phyloP scores from a whole-genome alignment of 2,329 filamentous ascomycete species.

The Sordariomycetes sp. region DNA sequence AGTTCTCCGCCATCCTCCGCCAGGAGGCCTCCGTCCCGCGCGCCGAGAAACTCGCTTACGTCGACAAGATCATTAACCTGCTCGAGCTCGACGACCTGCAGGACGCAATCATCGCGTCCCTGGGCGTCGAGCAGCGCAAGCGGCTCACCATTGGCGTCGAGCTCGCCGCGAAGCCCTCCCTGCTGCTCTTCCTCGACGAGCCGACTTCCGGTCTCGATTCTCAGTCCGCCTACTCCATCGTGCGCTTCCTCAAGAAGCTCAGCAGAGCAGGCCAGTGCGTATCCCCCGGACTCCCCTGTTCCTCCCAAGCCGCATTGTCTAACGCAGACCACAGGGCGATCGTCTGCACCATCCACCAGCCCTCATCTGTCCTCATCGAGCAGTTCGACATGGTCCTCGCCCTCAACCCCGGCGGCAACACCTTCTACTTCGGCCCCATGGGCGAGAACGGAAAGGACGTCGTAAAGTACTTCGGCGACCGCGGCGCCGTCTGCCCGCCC shows the following conservation, averaged over 20 bases:
- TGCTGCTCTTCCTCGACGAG: conserved; percentile 66
- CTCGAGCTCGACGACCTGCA: conserved; percentile 63
- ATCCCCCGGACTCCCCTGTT: no score
- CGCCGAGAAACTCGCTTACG: conserved; percentile 45
- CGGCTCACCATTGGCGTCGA: conserved; percentile 69
- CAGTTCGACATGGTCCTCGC: conserved; percentile 64
- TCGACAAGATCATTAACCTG: conserved; percentile 51
- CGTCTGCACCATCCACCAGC: conserved; percentile 57
- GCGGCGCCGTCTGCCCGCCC: conserved; percentile 49
- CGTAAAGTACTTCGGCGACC: conserved; percentile 46
- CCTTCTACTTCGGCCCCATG: conserved; percentile 61
- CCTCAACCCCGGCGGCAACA: conserved; percentile 56
- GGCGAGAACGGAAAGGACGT: conserved; percentile 21
- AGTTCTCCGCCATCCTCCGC: conserved; percentile 62
- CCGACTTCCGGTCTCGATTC: conserved; percentile 77
- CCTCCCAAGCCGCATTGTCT: no score
- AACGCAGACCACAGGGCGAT: no score
- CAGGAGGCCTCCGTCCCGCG: conserved; percentile 31
- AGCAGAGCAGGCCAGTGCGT: conserved; percentile 55
- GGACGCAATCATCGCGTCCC: conserved; percentile 63
- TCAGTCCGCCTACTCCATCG: conserved; percentile 61
- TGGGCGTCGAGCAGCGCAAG: conserved; percentile 76
- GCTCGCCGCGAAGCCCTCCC: conserved; percentile 66
- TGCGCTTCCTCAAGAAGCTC: conserved; percentile 55
- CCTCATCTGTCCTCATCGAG: conserved; percentile 64